Evolutionary conservation across 768 basidiomycete species (phyloP), one percentile per base, ranked within the genome.

Genomic region (Trametes gibbosa): DNA sequence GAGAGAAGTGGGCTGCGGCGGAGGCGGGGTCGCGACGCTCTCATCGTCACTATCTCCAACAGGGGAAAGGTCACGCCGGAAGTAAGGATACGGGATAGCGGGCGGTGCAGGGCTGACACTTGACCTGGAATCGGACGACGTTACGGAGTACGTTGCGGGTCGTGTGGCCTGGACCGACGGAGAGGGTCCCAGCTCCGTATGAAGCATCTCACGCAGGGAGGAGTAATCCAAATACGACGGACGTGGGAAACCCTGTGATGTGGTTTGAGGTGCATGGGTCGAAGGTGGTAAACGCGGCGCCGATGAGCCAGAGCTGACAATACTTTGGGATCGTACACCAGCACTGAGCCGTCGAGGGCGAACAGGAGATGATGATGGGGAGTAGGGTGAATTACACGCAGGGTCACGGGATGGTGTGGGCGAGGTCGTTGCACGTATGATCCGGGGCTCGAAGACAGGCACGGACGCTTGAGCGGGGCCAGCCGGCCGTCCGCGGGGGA

Each of bases 211-310:
- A 54, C 87, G 84, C 56, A 93, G 74, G 1, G 88, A 82, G 2
- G 90, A 90, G 70, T 89, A 79, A 42, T 90, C 87, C 54, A 93
- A 79, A 71, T 93, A 93, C 0, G 84, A 73, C 1, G 91, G 91
- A 19, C 85, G 82, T 47, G 82, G 75, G 71, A 87, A 92, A 75
- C 73, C 69, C 35, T 59, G 51, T 63, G 66, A 17, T 6, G 49
- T 73, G 19, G 46, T 32, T 32, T 62, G 56, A 35, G 56, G 27
- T n/a, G 57, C 50, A 45, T 56, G 43, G 25, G 55, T 42, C 14
- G 50, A 21, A 12, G 46, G 47, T 14, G 48, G 17, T 8, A 45
- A 47, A 37, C 58, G 60, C 57, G 53, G 50, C 42, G 62, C 29
- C 23, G 60, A 42, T 24, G 61, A n/a, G 46, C 52, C 52, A 23